Evolutionary conservation across 108 stramenopile species (phyloP).

Genomic region (Chaetoceros muelleri): DNA sequence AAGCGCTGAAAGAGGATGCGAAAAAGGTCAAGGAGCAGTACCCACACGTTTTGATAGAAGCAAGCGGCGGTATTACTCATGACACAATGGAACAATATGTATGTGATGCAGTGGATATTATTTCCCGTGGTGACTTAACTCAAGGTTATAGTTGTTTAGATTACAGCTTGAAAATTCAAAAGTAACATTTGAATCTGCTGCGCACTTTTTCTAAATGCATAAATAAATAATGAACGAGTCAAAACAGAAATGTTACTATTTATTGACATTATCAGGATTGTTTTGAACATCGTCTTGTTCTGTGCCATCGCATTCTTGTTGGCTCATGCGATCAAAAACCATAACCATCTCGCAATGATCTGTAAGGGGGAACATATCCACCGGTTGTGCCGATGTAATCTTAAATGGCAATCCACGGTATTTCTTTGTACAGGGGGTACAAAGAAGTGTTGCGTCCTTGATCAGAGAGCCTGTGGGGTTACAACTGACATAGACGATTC

Average conservation of each 20-base stretch:
- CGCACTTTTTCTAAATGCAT: too few relatives aligned
- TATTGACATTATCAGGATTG: background rate
- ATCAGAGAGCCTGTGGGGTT: conserved; percentile 83
- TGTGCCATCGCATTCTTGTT: conserved; percentile 24
- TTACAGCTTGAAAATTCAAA: conserved; percentile 85
- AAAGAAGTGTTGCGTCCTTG: conserved; percentile 64
- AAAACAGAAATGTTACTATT: background rate
- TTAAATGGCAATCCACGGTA: conserved; percentile 69
- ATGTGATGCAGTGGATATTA: conserved; percentile 85
- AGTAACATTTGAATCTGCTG: background rate
- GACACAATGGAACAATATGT: conserved; percentile 86
- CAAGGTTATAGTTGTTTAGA: conserved; percentile 96
- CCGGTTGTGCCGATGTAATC: conserved; percentile 67
- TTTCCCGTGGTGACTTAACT: conserved; percentile 94
- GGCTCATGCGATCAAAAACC: conserved; percentile 79
- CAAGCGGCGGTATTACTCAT: conserved; percentile 94
- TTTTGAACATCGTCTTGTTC: too few relatives aligned
- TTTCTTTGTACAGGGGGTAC: conserved; percentile 64
- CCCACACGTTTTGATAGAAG: conserved; percentile 91
- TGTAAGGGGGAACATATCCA: conserved; percentile 95
- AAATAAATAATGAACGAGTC: too few relatives aligned
- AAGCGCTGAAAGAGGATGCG: conserved; percentile 66
- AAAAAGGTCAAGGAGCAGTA: conserved; percentile 66
- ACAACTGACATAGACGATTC: conserved; percentile 91
- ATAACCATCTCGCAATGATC: conserved; percentile 88